Evolutionary conservation across 108 stramenopile species (phyloP).

Genomic region (Pseudonitzschia pungens): DNA sequence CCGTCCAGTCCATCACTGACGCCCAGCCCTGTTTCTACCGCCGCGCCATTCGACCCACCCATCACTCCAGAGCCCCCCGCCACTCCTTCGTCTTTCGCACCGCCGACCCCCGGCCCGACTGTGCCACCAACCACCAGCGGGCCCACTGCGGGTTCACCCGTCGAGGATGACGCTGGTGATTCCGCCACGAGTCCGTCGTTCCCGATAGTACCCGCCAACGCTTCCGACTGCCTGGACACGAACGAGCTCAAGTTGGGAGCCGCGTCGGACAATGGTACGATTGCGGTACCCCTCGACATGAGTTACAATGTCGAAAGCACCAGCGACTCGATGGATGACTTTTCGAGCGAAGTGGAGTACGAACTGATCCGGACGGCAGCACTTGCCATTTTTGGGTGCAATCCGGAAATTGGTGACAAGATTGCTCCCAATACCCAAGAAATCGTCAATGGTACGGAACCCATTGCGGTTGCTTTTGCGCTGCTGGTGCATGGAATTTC

Average conservation of each 20-base stretch:
- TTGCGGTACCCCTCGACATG: slow-evolving; percentile 16
- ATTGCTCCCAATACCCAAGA: slow-evolving; percentile 6
- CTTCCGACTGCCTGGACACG: slow-evolving; percentile 12
- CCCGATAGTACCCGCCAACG: neutral
- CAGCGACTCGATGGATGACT: slow-evolving; percentile 24
- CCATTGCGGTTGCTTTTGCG: neutral
- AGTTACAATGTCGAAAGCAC: slow-evolving; percentile 36
- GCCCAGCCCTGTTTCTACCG: neutral
- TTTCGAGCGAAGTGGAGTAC: slow-evolving; percentile 22
- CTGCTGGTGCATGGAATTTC: neutral
- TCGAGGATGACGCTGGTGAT: no score
- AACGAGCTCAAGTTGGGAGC: slow-evolving; percentile 2
- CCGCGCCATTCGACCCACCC: no score
- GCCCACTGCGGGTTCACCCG: no score
- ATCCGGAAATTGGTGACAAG: neutral
- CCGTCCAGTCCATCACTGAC: neutral
- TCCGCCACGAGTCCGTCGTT: neutral
- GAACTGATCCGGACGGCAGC: slow-evolving; percentile 27
- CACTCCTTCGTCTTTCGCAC: no score
- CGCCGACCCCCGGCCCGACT: no score
- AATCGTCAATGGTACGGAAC: neutral
- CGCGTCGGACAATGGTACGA: neutral
- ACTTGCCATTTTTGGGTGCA: slow-evolving; percentile 29
- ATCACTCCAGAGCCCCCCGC: no score
- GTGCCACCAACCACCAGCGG: no score